Conservation (phyloP, 495 filamentous ascomycete species). For the Patellaria atrata region DNA sequence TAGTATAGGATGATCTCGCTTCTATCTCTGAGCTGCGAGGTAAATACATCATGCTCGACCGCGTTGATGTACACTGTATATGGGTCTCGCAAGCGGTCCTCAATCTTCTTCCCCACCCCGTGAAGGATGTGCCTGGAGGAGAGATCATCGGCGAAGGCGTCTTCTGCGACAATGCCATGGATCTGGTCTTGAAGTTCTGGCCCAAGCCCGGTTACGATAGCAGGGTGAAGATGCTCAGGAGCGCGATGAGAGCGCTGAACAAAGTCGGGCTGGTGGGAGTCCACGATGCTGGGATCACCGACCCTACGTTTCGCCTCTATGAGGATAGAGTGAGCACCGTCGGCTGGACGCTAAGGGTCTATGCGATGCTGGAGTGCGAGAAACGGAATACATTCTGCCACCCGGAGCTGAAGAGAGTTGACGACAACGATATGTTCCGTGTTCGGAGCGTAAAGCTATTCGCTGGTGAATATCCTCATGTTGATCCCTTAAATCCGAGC, state of each 20-base stretch:
- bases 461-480: slow-evolving; percentile 30
- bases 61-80: slow-evolving; percentile 51
- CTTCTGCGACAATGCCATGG: slow-evolving; percentile 58
- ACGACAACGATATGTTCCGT: slow-evolving; percentile 31
- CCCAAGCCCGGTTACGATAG: slow-evolving; percentile 35
- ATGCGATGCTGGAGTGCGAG: slow-evolving; percentile 50
- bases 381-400: slow-evolving; percentile 46
- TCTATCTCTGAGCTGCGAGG: slow-evolving; percentile 34
- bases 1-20: slow-evolving; percentile 34
- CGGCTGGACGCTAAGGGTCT: slow-evolving; percentile 41
- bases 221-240: slow-evolving; percentile 35
- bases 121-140: slow-evolving; percentile 42
- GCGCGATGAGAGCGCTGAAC: slow-evolving; percentile 43
- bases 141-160: slow-evolving; percentile 48
- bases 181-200: slow-evolving; percentile 39
- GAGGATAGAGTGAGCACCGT: slow-evolving; percentile 32
- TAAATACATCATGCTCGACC: slow-evolving; percentile 49
- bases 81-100: slow-evolving; percentile 48
- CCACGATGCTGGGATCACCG: slow-evolving; percentile 45
- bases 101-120: slow-evolving; percentile 34
- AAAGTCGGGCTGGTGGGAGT: slow-evolving; percentile 46
- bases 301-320: slow-evolving; percentile 36
- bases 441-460: slow-evolving; percentile 46
- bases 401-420: slow-evolving; percentile 25
- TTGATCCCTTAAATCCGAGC: neutral